Evolutionary conservation across 2,329 filamentous ascomycete species (phyloP).

Genomic region (Hypoxylon rubiginosum): DNA sequence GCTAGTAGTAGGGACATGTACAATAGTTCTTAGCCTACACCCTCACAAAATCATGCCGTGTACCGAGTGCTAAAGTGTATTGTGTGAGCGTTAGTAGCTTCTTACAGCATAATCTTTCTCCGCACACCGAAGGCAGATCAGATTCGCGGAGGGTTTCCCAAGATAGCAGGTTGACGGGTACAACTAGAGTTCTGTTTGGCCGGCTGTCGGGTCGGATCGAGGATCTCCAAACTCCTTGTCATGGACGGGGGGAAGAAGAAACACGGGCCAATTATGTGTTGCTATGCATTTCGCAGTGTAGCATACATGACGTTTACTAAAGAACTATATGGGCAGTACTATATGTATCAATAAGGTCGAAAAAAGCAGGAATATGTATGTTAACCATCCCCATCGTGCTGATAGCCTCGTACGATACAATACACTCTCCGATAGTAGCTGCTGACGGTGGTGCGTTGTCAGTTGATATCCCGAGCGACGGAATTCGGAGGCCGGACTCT

Average conservation of each 20-base stretch:
- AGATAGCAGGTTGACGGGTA: slow-evolving; percentile 16
- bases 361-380: slow-evolving; percentile 21
- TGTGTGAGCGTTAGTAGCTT: neutral
- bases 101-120: slow-evolving; percentile 14
- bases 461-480: neutral
- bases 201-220: slow-evolving; percentile 31
- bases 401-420: neutral
- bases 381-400: neutral
- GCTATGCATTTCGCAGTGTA: slow-evolving; percentile 11
- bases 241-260: slow-evolving; percentile 3
- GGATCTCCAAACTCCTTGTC: slow-evolving; percentile 19
- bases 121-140: slow-evolving; percentile 20
- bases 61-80: neutral
- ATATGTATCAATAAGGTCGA: slow-evolving; percentile 14
- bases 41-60: neutral
- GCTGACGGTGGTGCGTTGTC: slow-evolving; percentile 25
- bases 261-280: slow-evolving; percentile 28
- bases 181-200: slow-evolving; percentile 14
- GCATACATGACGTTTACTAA: slow-evolving; percentile 24
- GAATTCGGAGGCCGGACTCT: slow-evolving; percentile 1
- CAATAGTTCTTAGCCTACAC: too few relatives aligned
- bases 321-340: slow-evolving; percentile 30
- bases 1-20: too few relatives aligned
- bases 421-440: neutral
- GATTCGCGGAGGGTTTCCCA: slow-evolving; percentile 30